These are phyloP conservation scores for Silene uniflora DNA, from an alignment of 148 eudicot species.

Conservation along the genomic window DNA sequence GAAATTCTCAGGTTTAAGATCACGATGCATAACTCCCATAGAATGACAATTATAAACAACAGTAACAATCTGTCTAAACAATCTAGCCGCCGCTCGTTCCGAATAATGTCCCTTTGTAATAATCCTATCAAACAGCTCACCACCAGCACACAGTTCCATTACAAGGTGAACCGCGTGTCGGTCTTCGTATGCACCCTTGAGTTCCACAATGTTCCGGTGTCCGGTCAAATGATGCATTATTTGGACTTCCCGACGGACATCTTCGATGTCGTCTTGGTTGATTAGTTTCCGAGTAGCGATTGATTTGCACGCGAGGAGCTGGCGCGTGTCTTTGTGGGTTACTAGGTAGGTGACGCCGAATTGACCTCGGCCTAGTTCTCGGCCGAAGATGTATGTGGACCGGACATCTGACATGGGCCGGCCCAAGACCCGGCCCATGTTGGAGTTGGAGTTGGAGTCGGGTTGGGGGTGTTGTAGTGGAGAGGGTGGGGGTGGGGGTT, in stretches of 20 bases:
- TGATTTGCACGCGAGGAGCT: conserved; percentile 78
- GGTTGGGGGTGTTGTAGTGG: conserved; percentile 5
- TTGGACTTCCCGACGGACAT: conserved; percentile 88
- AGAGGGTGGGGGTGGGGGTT: conserved; percentile 18
- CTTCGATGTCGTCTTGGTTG: conserved; percentile 69
- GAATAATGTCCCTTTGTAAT: conserved; percentile 88
- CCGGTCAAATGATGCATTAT: conserved; percentile 98
- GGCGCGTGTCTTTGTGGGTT: conserved; percentile 50
- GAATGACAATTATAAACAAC: conserved; percentile 86
- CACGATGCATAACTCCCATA: conserved; percentile 97
- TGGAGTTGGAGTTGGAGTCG: conserved; percentile 31
- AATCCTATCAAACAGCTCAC: conserved; percentile 91
- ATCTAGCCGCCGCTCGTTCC: conserved; percentile 74
- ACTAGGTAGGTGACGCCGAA: conserved; percentile 84
- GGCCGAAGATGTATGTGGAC: conserved; percentile 64
- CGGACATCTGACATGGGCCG: conserved; percentile 81
- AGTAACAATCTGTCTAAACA: conserved; percentile 78
- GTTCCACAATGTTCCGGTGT: conserved; percentile 78
- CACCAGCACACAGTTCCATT: conserved; percentile 94
- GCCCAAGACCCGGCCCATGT: conserved; percentile 76
- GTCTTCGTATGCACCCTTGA: conserved; percentile 76
- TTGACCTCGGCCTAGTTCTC: conserved; percentile 90
- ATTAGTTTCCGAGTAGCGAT: conserved; percentile 74
- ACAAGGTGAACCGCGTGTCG: conserved; percentile 75
- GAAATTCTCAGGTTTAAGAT: conserved; percentile 94